Evolutionary conservation across 192 early-diverging fungal species (phyloP).

Genomic region (Fimicolochytrium jonesii): DNA sequence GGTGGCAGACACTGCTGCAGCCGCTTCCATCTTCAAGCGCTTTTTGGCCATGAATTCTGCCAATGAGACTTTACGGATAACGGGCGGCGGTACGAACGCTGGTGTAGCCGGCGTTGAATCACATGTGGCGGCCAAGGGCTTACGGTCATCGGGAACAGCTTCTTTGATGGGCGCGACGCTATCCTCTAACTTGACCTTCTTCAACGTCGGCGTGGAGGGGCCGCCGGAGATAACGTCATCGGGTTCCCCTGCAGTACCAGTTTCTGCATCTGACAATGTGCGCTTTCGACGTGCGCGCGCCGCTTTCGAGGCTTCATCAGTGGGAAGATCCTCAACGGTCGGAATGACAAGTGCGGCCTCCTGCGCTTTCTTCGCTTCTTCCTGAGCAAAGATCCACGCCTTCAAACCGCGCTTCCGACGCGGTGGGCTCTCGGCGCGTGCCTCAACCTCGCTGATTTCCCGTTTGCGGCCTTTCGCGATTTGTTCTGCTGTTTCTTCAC

Average conservation of each 20-base stretch:
- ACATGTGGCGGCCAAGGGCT: not conserved
- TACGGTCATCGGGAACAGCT: not conserved
- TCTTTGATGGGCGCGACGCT: not conserved
- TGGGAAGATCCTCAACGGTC: not conserved
- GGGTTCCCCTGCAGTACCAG: no score
- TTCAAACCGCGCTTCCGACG: constrained; percentile 5
- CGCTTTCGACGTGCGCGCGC: not conserved
- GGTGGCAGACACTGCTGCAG: not conserved
- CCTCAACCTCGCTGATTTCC: no score
- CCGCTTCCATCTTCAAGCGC: not conserved
- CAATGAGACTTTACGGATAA: constrained; percentile 17
- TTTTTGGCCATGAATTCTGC: constrained; percentile 26
- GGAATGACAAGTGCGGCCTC: not conserved
- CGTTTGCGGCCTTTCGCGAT: no score
- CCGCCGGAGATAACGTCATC: not conserved
- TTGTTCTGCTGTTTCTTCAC: no score
- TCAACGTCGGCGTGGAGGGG: not conserved
- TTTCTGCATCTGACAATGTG: no score
- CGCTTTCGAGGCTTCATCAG: not conserved
- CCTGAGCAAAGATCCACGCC: constrained; percentile 16
- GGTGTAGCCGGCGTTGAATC: not conserved
- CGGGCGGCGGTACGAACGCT: not conserved
- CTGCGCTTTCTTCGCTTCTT: constrained; percentile 11
- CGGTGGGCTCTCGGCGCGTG: no score
- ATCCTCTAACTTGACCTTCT: not conserved